Evolutionary conservation across 805 yeast species (phyloP), one percentile per base, ranked within the genome.

Genomic region (Yarrowia divulgata): DNA sequence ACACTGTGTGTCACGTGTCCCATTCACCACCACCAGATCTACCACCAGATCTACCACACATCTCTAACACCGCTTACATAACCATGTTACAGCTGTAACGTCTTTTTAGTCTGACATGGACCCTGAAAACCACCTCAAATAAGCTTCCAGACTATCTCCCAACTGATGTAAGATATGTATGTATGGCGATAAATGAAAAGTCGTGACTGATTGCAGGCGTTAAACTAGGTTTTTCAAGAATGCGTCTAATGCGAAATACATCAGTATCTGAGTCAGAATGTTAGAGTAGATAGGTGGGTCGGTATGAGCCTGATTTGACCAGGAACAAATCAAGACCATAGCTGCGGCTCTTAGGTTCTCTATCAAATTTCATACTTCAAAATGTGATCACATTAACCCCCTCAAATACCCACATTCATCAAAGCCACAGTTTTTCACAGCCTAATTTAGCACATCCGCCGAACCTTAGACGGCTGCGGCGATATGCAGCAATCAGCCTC

Each of bases 401-500:
- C 16, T 10, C 18, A 12, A 34, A n/a, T 3, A 8, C 12, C 19
- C 43, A 5, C 6, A 8, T 37, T 10, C 32, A 18, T 12, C 34
- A 3, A 35, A 35, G 60, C 60, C 60, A 37, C 45, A 19, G 14
- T 54, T 37, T 52, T 54, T 54, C 29, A 52, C 42, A 37, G 35
- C 14, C 45, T 29, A 39, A 13, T 12, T 39, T 54, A 54, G 60
- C 45, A 54, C 60, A 54, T 9, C 43, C 45, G 45, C 23, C 45
- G 16, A 54, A 54, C 60, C 60, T 54, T 19, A 13, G 2, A 5
- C 2, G 7, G 12, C 14, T 37, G 58, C 58, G 45, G 18, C 42
- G 60, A 54, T 39, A 54, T 54, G 60, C 60, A 39, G 45, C 60
- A 54, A 54, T 54, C 60, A 54, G 60, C 60, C 60, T 54, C 60